Evolutionary conservation across 169 alveolate genomes (phyloP), one percentile per base, ranked within the genome.

Genomic region (Plasmodium blacklocki): DNA sequence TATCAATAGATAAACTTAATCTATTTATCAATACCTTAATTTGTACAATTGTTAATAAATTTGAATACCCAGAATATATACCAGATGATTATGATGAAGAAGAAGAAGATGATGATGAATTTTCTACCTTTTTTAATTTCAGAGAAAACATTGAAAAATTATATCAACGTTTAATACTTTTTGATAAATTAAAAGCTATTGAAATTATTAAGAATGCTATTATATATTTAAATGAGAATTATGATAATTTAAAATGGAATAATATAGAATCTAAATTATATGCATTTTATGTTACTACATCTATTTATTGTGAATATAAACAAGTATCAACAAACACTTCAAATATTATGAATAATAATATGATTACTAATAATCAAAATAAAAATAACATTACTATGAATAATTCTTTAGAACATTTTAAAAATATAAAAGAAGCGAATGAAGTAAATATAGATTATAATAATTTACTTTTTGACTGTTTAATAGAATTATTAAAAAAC

Each of bases 41-140:
- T 32, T 83, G 76, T 12, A 83, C 74, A 32, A 83, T 83, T 9
- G 91, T 83, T 2, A 83, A 68, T 26, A 83, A 83, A 56, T 83
- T 83, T 58, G 74, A 83, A 18, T 83, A 45, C 15, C 91, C 91
- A 8, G 26, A 58, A 2, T 63, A 68, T 47, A 83, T 83, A 56
- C 71, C 21, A 9, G 91, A 83, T 68, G 67, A 67, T 47, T 83
- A 83, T 72, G 91, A 83, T 68, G 85, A 83, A 62, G 91, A 83
- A 49, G 74, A 78, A 39, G 89, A 78, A 66, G 89, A 78, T 29
- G 78, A 83, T 60, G 91, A 83, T 39, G 91, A 83, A n/a, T 67
- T 68, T 67, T 58, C 70, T 58, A 26, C 80, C 4, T 83, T 83
- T 60, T 21, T 29, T 39, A 83, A 32, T 14, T 83, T 83, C 56